Percentiles rank a stretch among this genome's conserved stretches.
These are phyloP conservation scores for Melanogaster broomeanus DNA, from an alignment of 768 basidiomycete genomes.

Conservation along the genomic window DNA sequence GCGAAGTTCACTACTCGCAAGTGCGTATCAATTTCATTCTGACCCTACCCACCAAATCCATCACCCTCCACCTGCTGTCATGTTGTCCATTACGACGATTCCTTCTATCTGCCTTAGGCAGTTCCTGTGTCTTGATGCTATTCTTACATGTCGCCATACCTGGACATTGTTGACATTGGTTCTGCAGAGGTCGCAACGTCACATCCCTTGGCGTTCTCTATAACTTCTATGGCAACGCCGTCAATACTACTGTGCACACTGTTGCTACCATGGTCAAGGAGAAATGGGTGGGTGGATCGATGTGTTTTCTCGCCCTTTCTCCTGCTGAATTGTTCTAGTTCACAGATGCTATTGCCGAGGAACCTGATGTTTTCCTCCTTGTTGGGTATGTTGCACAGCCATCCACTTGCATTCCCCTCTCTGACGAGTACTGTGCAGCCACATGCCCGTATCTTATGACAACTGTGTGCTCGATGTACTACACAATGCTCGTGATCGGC, in stretches of 20 bases:
- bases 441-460: conserved; percentile 79
- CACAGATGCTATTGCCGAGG: conserved; percentile 70
- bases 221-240: conserved; percentile 71
- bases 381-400: conserved; percentile 47
- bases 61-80: neutral
- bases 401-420: neutral
- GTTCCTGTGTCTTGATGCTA: no score
- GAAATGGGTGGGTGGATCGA: conserved; percentile 54
- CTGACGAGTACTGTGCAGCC: conserved; percentile 42
- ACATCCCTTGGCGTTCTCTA: conserved; percentile 82
- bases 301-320: neutral
- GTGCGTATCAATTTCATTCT: conserved; percentile 41
- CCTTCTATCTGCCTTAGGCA: no score
- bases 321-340: conserved; percentile 49
- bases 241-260: conserved; percentile 73
- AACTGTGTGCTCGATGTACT: conserved; percentile 48
- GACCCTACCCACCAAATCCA: no score
- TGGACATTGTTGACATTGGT: neutral
- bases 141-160: no score
- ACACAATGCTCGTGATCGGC: neutral
- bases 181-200: conserved; percentile 59
- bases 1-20: conserved; percentile 73
- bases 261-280: conserved; percentile 80
- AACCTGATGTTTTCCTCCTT: conserved; percentile 82
- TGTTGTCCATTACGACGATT: neutral